A percentile compares a stretch with the other conserved stretches of the same genome.
These are phyloP conservation scores for Esteya vermicola DNA, from an alignment of 2,329 filamentous ascomycete genomes.

Conservation along the genomic window DNA sequence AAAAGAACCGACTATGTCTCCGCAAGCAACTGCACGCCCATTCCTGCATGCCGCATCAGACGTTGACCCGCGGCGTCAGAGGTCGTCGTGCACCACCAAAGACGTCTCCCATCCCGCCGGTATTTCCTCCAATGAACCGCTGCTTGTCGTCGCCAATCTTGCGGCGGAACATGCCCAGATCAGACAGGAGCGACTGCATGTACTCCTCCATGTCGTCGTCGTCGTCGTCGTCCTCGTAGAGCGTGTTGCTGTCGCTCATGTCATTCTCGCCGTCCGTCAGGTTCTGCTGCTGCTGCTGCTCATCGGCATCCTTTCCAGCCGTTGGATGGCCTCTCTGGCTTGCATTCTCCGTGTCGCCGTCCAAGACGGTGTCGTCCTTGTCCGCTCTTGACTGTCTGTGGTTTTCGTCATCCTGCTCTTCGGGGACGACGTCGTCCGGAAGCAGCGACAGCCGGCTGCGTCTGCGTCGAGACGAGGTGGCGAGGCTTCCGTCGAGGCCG, in stretches of 20 bases:
- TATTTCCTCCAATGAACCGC: slow-evolving; percentile 52
- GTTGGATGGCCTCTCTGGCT: too few species aligned
- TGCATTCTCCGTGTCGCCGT: neutral
- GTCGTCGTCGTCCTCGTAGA: slow-evolving; percentile 33
- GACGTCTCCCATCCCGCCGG: neutral
- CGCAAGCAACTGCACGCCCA: too few species aligned
- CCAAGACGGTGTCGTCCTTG: too few species aligned
- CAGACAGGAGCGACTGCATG: slow-evolving; percentile 70
- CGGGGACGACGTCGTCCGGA: neutral
- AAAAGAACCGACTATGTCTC: too few species aligned
- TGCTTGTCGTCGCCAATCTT: slow-evolving; percentile 76
- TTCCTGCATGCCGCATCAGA: too few species aligned
- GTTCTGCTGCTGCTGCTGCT: too few species aligned
- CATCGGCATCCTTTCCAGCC: slow-evolving; percentile 15
- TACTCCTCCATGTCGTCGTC: slow-evolving; percentile 63
- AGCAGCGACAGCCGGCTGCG: slow-evolving; percentile 7
- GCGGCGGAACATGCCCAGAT: slow-evolving; percentile 64
- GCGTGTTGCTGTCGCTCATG: slow-evolving; percentile 18
- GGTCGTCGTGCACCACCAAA: slow-evolving; percentile 31
- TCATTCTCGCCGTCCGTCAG: slow-evolving; percentile 37
- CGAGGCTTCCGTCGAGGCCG: neutral
- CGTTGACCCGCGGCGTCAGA: slow-evolving; percentile 28
- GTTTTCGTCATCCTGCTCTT: neutral
- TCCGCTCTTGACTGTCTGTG: too few species aligned
- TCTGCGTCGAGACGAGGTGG: slow-evolving; percentile 11